Evolutionary conservation across 768 basidiomycete genomes (phyloP).

Genomic region (Dictyophora rubrovolvata): DNA sequence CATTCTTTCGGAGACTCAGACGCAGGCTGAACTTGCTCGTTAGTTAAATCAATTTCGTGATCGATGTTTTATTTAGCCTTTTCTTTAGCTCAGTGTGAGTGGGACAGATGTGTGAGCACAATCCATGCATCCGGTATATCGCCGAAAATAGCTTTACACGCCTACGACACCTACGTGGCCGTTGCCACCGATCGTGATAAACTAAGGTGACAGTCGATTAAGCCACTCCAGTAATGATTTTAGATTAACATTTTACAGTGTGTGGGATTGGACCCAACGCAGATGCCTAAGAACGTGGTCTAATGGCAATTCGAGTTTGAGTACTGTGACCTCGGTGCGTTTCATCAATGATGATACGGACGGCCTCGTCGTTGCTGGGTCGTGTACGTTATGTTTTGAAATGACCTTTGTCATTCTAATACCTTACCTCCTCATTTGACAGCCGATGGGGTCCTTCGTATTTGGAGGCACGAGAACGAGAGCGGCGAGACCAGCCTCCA

Average conservation of each 20-base stretch:
- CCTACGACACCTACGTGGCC: constrained; percentile 83
- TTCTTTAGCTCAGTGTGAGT: constrained; percentile 44
- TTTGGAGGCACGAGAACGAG: constrained; percentile 84
- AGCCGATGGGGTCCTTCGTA: constrained; percentile 84
- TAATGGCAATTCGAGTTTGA: constrained; percentile 78
- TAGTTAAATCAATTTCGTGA: constrained; percentile 18
- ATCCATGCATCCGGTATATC: constrained; percentile 52
- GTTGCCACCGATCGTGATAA: constrained; percentile 79
- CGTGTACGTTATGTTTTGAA: constrained; percentile 41
- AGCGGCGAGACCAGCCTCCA: constrained; percentile 54
- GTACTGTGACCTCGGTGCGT: constrained; percentile 77
- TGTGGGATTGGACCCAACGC: constrained; percentile 90
- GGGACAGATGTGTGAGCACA: constrained; percentile 66
- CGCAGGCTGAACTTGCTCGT: constrained; percentile 71
- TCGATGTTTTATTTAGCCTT: constrained; percentile 6
- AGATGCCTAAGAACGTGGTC: constrained; percentile 73
- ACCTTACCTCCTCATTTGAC: background rate
- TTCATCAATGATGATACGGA: constrained; percentile 95
- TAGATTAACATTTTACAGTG: constrained; percentile 32
- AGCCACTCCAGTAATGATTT: background rate
- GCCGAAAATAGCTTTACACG: constrained; percentile 78
- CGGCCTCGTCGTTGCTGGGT: constrained; percentile 79
- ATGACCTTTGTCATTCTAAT: background rate
- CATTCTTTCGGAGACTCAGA: constrained; percentile 55
- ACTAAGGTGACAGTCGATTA: constrained; percentile 49